Conservation (phyloP, 805 yeast genomes). For the Starmerella apis region DNA sequence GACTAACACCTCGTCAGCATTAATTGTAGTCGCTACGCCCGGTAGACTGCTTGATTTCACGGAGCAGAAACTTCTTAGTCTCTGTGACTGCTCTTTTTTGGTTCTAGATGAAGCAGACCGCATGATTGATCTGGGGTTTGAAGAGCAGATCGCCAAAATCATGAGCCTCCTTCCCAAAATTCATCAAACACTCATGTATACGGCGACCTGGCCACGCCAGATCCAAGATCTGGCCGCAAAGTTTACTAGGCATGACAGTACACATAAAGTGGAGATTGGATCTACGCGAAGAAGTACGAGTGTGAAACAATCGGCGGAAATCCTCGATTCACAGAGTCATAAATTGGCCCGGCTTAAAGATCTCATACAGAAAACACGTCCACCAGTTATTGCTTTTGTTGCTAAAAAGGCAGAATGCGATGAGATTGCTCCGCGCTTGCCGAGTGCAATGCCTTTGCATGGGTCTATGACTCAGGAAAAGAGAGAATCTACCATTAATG, state of each 20-base stretch:
- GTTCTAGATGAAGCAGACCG: slow-evolving; percentile 91
- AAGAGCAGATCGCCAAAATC: slow-evolving; percentile 59
- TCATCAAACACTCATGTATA: slow-evolving; percentile 75
- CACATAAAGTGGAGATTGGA: slow-evolving; percentile 40
- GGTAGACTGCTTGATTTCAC: slow-evolving; percentile 79
- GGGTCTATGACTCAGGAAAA: slow-evolving; percentile 80
- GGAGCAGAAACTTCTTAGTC: slow-evolving; percentile 51
- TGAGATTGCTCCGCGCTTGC: slow-evolving; percentile 38
- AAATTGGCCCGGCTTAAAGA: slow-evolving; percentile 32
- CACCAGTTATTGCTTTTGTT: slow-evolving; percentile 63
- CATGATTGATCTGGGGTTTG: slow-evolving; percentile 93
- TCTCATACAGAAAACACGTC: slow-evolving; percentile 29
- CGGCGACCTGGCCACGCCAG: slow-evolving; percentile 79
- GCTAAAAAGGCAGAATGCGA: slow-evolving; percentile 71
- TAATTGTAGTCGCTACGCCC: slow-evolving; percentile 80
- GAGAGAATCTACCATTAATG: slow-evolving; percentile 64
- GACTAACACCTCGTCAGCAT: slow-evolving; percentile 23
- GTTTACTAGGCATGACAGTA: slow-evolving; percentile 53
- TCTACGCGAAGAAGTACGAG: slow-evolving; percentile 7
- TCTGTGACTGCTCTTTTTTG: slow-evolving; percentile 53
- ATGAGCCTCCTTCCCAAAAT: slow-evolving; percentile 44
- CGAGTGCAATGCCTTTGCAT: slow-evolving; percentile 55
- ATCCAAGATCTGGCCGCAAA: slow-evolving; percentile 57
- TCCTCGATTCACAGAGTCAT: slow-evolving; percentile 26
- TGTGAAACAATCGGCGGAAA: slow-evolving; percentile 56